Evolutionary conservation across 345 rosid species (phyloP).

Genomic region (Brassica rapa): DNA sequence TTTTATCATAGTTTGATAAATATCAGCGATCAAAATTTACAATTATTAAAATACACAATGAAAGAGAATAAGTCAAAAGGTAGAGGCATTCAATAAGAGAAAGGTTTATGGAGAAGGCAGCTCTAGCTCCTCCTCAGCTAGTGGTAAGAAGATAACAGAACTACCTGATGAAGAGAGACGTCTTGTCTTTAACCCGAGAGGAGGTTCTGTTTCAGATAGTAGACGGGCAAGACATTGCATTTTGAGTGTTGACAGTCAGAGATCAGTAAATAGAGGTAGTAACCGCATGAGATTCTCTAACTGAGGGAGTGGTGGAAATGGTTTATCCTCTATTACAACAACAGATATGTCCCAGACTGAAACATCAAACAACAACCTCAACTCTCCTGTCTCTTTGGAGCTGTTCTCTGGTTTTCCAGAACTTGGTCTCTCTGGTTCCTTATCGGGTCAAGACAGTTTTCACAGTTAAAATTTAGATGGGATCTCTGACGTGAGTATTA

Average conservation of each 20-base stretch:
- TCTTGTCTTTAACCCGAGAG: slow-evolving; percentile 47
- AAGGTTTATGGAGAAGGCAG: slow-evolving; percentile 70
- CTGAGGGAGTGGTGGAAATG: slow-evolving; percentile 47
- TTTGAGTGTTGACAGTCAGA: slow-evolving; percentile 55
- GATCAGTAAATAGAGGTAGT: slow-evolving; percentile 43
- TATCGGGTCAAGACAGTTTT: slow-evolving; percentile 55
- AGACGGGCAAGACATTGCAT: slow-evolving; percentile 55
- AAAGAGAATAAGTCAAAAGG: slow-evolving; percentile 23
- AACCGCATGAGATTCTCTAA: slow-evolving; percentile 47
- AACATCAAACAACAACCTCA: slow-evolving; percentile 40
- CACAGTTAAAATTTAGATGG: slow-evolving; percentile 69
- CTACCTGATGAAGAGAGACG: slow-evolving; percentile 46
- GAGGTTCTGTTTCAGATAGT: slow-evolving; percentile 60
- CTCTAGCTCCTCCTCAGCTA: slow-evolving; percentile 35
- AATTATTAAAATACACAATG: no score
- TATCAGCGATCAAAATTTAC: no score
- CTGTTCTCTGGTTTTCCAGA: slow-evolving; percentile 62
- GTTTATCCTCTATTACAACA: slow-evolving; percentile 36
- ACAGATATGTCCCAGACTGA: slow-evolving; percentile 52
- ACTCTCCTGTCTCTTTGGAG: slow-evolving; percentile 52
- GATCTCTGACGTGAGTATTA: slow-evolving; percentile 72
- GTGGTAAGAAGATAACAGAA: slow-evolving; percentile 59
- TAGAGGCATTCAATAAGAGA: slow-evolving; percentile 51
- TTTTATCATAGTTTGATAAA: no score
- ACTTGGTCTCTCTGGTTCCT: slow-evolving; percentile 32